phyloP scores from a whole-genome alignment of 176 grass and related monocot species.

The Triticum monococcum region DNA sequence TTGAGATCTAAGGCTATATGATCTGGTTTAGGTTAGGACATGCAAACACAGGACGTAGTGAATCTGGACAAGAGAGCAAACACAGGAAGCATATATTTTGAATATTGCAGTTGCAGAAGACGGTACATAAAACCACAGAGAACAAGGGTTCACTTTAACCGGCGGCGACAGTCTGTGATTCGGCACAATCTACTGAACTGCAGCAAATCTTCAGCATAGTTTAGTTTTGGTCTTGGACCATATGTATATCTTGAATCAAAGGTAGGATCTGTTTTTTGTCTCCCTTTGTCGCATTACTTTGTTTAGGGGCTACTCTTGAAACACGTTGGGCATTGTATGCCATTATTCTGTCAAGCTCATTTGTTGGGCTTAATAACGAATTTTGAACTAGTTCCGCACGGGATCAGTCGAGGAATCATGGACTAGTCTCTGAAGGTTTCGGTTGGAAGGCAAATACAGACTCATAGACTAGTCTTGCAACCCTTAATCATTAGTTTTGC shows the following conservation, averaged over 20 bases:
- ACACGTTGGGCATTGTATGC: neutral
- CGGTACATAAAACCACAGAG: neutral
- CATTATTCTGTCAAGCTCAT: neutral
- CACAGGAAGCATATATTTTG: neutral
- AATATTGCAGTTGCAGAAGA: neutral
- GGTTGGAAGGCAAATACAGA: too few relatives aligned
- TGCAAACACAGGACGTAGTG: neutral
- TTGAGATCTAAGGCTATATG: neutral
- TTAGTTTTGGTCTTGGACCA: neutral
- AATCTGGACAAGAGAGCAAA: conserved; percentile 8
- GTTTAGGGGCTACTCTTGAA: neutral
- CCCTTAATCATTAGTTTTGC: neutral
- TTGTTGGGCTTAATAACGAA: neutral
- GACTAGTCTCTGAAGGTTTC: neutral
- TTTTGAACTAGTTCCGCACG: neutral
- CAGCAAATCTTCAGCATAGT: neutral
- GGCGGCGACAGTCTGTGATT: neutral
- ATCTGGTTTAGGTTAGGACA: conserved; percentile 16
- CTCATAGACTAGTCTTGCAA: too few relatives aligned
- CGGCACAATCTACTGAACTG: conserved; percentile 9
- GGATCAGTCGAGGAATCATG: neutral
- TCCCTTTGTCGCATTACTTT: neutral
- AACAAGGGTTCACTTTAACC: neutral
- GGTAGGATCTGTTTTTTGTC: neutral
- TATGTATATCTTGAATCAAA: neutral